phyloP scores from a whole-genome alignment of 331 rosid genomes.

The Prunus yedoensis region DNA sequence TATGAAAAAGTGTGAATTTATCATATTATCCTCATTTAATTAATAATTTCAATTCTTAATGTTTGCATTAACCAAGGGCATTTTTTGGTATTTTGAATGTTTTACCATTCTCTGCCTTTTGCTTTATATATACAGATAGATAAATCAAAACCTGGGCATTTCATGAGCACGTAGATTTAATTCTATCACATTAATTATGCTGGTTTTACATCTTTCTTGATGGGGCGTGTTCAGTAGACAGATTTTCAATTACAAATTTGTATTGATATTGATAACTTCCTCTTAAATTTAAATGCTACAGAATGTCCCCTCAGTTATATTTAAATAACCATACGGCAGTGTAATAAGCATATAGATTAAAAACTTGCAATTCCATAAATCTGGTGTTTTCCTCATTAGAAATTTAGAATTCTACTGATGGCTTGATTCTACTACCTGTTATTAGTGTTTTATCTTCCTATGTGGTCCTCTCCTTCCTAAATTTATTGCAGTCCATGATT shows the following conservation, averaged over 20 bases:
- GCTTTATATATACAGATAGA: no score
- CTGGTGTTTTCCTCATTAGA: not conserved
- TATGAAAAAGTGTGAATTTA: no score
- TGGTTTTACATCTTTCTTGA: not conserved
- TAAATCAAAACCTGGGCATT: not conserved
- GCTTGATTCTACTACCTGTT: not conserved
- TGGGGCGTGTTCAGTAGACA: not conserved
- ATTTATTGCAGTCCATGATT: not conserved
- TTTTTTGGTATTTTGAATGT: no score
- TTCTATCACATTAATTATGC: not conserved
- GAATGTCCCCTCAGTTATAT: not conserved
- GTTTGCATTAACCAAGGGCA: no score
- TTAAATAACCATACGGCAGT: not conserved
- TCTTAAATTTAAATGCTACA: not conserved
- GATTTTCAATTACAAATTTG: constrained; percentile 5
- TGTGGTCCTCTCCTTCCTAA: not conserved
- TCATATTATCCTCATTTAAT: no score
- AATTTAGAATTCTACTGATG: not conserved
- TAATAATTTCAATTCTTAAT: no score
- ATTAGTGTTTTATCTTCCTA: not conserved
- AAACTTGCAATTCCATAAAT: not conserved
- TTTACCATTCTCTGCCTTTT: no score
- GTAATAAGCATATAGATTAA: not conserved
- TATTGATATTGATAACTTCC: not conserved
- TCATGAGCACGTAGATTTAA: not conserved